Percentiles rank a stretch among this genome's conserved stretches.
These are phyloP conservation scores for Bullera alba DNA, from an alignment of 768 basidiomycete species.

Conservation along the genomic window DNA sequence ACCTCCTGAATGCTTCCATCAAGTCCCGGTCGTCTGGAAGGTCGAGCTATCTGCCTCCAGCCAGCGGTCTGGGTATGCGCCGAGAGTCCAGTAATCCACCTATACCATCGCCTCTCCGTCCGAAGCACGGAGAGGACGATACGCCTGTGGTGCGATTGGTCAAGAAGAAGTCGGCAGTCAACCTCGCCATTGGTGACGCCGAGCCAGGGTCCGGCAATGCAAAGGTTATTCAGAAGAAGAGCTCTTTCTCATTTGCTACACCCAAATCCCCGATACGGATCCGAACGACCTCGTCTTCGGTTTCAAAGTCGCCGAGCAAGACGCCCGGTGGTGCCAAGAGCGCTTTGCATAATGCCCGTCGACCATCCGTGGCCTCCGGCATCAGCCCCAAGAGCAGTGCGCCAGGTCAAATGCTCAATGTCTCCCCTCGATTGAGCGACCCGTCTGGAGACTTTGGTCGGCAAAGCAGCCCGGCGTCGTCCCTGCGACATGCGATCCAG, in stretches of 20 bases:
- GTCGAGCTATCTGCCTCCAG: background rate
- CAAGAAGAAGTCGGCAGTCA: background rate
- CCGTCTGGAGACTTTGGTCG: no score
- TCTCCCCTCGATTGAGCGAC: no score
- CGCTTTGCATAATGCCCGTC: background rate
- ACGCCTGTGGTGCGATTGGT: no score
- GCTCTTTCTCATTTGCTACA: conserved; percentile 21
- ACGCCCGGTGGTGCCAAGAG: no score
- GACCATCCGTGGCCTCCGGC: background rate
- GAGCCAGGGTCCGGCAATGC: background rate
- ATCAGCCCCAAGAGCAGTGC: background rate
- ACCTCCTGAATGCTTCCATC: background rate
- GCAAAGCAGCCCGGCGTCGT: no score
- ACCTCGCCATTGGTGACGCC: conserved; percentile 1
- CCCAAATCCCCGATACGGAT: conserved; percentile 13
- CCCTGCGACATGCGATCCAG: no score
- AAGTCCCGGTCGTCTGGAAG: background rate
- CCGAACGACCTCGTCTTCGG: background rate
- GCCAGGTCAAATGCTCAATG: no score
- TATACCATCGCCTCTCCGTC: no score
- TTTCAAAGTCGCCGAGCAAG: no score
- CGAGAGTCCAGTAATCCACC: no score
- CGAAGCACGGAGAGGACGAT: no score
- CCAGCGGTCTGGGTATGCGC: background rate
- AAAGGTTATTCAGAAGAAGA: conserved; percentile 16